Evolutionary conservation across 2,329 filamentous ascomycete species (phyloP), one percentile per base, ranked within the genome.

Genomic region (Colletotrichum phormii): DNA sequence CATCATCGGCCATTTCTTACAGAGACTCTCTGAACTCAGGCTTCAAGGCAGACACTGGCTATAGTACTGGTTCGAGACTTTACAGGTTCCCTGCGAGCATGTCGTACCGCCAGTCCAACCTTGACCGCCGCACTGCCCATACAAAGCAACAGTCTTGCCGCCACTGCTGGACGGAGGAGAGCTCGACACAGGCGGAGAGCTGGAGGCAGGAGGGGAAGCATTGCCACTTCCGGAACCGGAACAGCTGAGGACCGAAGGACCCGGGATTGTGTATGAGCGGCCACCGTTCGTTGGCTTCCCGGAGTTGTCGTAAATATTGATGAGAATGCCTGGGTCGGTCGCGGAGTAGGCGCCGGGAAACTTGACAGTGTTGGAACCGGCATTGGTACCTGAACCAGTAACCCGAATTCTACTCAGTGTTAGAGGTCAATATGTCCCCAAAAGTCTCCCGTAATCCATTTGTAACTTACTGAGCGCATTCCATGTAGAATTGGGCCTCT

Each of bases 221-320:
- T 55, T 49, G 35, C 66, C 51, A 13, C 55, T 64, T 6, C 67
- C 64, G 15, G 68, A 74, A 54, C 72, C 37, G 12, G 68, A 74
- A 46, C 72, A 74, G 18, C 59, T 71, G 46, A 72, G 59, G 2
- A 66, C 63, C 3, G 58, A 22, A 2, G 81, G 81, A 3, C 82
- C 82, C n/a, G 82, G 82, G 65, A 83, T 82, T 24, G 67, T 70
- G 76, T 84, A 84, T 9, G 77, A 12, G 24, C 79, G 75, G 12
- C 80, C 80, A 60, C 72, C 72, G 59, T 72, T 72, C 72, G 77
- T 78, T 4, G 81, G 77, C 55, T 75, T 70, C 51, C 81, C 81
- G 35, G 59, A 71, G 66, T 53, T 75, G 65, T 79, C 58, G 54
- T 81, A 80, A 71, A 81, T 81, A 75, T 81, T 79, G 74, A 82